Base-by-base conservation (phyloP, 805 yeast species). In the Saccharomycopsis malanga region DNA sequence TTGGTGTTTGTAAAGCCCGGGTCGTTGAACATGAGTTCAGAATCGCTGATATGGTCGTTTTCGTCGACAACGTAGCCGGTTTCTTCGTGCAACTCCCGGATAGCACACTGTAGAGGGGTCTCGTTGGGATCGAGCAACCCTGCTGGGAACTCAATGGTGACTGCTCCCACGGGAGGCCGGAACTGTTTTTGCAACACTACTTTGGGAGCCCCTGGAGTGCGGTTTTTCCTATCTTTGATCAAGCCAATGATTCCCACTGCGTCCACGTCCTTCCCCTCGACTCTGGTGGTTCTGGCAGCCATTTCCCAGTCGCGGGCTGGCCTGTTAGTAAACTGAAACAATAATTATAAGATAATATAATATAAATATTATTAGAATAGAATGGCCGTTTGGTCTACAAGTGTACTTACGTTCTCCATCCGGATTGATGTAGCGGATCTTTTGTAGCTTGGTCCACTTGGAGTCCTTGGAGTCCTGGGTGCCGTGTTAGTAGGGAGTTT, bases 1-100 rank as follows among this genome's bases (percentile, higher is more conserved):
- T 85, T 89, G 17, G 97, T 91, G 62, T 91, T 88, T 56, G 95
- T 83, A 61, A 84, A 87, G 1, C 95, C 95, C 0, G 95, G 94
- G 60, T 87, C 95, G 54, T 81, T 80, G 63, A 65, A 83, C 57
- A 82, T 68, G 15, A 71, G 56, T 6, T 79, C 76, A 9, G 76
- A 64, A 42, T 64, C 62, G 15, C 62, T 63, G 30, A 66, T 55
- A 40, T 79, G 49, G 36, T 51, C 42, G 6, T 39, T 32, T 34
- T 52, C 81, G 37, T 65, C 74, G 5, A 97, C 97, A 39, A 81
- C 68, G 61, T 84, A 89, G 0, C 98, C 98, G 0, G 98, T 89
- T 60, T 91, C 98, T 63, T 91, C 98, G 42, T 74, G 74, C 54
- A 91, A 66, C 62, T 91, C 98, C 53, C 98, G 74, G 45, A 81